Evolutionary conservation across 371 early-diverging fungal species (phyloP).

Genomic region (Saksenaea vasiformis): DNA sequence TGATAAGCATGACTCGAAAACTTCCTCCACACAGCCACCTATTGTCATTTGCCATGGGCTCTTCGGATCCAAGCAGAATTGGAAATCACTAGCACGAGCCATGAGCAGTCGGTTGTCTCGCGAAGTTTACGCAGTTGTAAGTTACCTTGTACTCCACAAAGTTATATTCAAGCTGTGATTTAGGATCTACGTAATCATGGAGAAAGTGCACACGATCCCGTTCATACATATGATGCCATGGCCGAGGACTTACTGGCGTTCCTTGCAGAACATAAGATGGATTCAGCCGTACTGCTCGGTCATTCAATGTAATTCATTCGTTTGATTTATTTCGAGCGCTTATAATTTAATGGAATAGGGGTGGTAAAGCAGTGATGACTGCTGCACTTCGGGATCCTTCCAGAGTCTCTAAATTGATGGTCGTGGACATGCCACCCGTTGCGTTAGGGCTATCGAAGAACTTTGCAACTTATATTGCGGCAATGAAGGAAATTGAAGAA

Average conservation of each 20-base stretch:
- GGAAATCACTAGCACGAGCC: slow-evolving; percentile 82
- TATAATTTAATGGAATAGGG: slow-evolving; percentile 48
- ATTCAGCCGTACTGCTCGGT: slow-evolving; percentile 70
- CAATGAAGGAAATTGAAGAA: slow-evolving; percentile 72
- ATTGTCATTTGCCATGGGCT: slow-evolving; percentile 76
- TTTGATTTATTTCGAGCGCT: slow-evolving; percentile 23
- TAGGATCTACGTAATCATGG: slow-evolving; percentile 95
- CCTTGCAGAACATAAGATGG: slow-evolving; percentile 57
- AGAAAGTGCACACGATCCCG: slow-evolving; percentile 73
- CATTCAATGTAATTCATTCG: slow-evolving; percentile 77
- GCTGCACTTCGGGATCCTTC: slow-evolving; percentile 64
- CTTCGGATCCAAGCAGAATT: slow-evolving; percentile 95
- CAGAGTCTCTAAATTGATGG: slow-evolving; percentile 68
- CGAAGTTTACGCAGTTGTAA: slow-evolving; percentile 66
- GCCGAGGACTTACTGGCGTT: slow-evolving; percentile 73
- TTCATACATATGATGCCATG: slow-evolving; percentile 82
- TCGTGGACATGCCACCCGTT: slow-evolving; percentile 88
- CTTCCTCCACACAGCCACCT: slow-evolving; percentile 11
- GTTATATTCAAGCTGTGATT: slow-evolving; percentile 29
- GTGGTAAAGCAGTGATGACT: slow-evolving; percentile 90
- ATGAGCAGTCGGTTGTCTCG: slow-evolving; percentile 62
- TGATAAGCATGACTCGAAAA: slow-evolving; percentile 23
- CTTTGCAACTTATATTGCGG: slow-evolving; percentile 62
- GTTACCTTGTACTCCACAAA: neutral
- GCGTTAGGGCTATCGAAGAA: slow-evolving; percentile 48